A percentile compares a stretch with the other conserved stretches of the same genome.
Conservation (phyloP, 176 grass and related monocot species). For the Phyllostachys edulis region DNA sequence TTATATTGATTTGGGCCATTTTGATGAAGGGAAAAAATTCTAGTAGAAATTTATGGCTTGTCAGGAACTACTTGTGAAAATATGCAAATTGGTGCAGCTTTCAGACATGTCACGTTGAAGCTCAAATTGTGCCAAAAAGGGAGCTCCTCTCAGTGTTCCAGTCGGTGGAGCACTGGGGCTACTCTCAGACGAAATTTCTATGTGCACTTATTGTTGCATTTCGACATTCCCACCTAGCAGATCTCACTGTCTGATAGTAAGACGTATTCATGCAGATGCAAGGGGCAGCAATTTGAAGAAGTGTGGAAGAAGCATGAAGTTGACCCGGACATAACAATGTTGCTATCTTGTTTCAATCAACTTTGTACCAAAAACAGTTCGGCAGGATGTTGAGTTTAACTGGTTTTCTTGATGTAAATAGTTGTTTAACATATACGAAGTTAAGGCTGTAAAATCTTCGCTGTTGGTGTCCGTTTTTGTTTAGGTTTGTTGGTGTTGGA, state of each 20-base stretch:
- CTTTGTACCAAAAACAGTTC: conserved; percentile 20
- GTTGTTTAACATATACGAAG: not conserved
- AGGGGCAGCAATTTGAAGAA: conserved; percentile 69
- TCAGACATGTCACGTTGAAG: not conserved
- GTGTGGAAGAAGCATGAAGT: conserved; percentile 80
- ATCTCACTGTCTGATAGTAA: not conserved
- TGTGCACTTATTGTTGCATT: not conserved
- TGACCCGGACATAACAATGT: conserved; percentile 65
- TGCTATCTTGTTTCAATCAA: conserved; percentile 56
- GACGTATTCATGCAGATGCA: conserved; percentile 52
- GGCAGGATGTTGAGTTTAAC: conserved; percentile 18
- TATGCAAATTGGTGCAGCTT: not conserved
- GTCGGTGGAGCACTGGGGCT: not conserved
- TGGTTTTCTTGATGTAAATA: conserved; percentile 30
- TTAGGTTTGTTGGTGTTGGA: not conserved
- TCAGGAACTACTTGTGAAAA: not conserved
- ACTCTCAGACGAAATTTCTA: not conserved
- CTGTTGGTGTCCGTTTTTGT: not conserved
- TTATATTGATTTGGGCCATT: not conserved
- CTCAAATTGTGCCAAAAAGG: too few species aligned
- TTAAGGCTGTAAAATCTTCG: not conserved
- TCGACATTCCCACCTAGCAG: not conserved
- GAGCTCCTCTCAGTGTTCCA: not conserved
- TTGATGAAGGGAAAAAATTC: not conserved
- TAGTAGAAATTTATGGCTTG: not conserved